Percentiles rank a stretch among this genome's conserved stretches.
Evolutionary conservation across 2,329 filamentous ascomycete genomes (phyloP).

Genomic region (Aspergillus fischeri): DNA sequence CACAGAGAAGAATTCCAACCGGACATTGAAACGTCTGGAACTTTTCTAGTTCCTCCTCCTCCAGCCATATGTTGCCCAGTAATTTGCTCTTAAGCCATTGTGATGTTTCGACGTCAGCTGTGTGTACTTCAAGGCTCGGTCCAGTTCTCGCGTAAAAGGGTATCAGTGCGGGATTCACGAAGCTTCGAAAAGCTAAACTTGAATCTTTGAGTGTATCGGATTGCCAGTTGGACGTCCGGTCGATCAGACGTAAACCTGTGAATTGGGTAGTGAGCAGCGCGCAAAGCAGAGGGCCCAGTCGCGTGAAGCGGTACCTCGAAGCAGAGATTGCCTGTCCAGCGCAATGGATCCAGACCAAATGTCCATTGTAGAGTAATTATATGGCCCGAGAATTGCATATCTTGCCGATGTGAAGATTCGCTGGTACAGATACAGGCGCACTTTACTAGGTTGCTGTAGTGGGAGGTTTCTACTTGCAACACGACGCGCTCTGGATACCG

Average conservation of each 20-base stretch:
- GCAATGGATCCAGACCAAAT: slow-evolving; percentile 36
- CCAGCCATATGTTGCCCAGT: slow-evolving; percentile 31
- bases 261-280: slow-evolving; percentile 11
- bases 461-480: neutral
- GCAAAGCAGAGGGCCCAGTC: neutral
- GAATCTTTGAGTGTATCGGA: slow-evolving; percentile 31
- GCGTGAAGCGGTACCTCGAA: slow-evolving; percentile 27
- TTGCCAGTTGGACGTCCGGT: slow-evolving; percentile 30
- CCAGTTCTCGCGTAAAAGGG: slow-evolving; percentile 39
- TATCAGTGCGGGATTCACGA: slow-evolving; percentile 39
- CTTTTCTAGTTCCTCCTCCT: slow-evolving; percentile 28
- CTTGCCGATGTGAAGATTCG: slow-evolving; percentile 6
- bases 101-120: slow-evolving; percentile 25
- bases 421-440: neutral
- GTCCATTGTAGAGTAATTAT: slow-evolving; percentile 27
- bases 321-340: slow-evolving; percentile 21
- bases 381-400: slow-evolving; percentile 8
- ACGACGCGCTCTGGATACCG: slow-evolving; percentile 6
- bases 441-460: neutral
- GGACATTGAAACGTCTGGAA: slow-evolving; percentile 34
- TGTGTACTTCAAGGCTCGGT: slow-evolving; percentile 38
- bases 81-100: slow-evolving; percentile 39
- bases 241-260: slow-evolving; percentile 32
- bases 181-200: slow-evolving; percentile 30
- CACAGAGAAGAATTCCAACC: slow-evolving; percentile 33